Percentiles rank a stretch among this genome's conserved stretches.
Evolutionary conservation across 2,329 filamentous ascomycete species (phyloP).

Genomic region (Fusarium coicis): DNA sequence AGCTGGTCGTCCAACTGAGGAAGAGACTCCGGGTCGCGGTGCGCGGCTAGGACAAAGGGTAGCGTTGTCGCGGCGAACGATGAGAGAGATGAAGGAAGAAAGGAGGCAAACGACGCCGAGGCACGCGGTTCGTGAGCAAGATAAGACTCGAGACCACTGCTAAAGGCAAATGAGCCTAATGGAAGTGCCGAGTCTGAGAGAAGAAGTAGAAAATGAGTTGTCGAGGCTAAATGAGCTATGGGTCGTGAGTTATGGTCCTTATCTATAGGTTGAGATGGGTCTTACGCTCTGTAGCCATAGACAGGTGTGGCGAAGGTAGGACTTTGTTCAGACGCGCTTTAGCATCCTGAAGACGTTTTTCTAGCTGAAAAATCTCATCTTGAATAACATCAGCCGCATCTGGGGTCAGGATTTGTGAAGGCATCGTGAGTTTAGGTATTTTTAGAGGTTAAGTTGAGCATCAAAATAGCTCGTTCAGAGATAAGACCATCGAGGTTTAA

Average conservation of each 20-base stretch:
- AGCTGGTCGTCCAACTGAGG: constrained; percentile 76
- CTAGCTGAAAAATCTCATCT: constrained; percentile 69
- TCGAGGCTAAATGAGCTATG: constrained; percentile 33
- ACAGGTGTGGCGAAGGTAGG: constrained; percentile 30
- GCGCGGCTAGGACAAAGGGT: constrained; percentile 78
- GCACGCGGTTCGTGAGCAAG: constrained; percentile 70
- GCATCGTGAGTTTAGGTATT: constrained; percentile 39
- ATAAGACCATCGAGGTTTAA: constrained; percentile 34
- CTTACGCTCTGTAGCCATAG: constrained; percentile 29
- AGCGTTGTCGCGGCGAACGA: constrained; percentile 78
- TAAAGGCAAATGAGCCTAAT: constrained; percentile 88
- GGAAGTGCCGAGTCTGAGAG: constrained; percentile 85
- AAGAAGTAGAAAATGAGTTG: constrained; percentile 75
- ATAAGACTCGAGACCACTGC: constrained; percentile 83
- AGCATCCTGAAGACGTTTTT: constrained; percentile 60
- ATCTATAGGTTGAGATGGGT: constrained; percentile 5
- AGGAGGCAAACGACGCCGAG: constrained; percentile 65
- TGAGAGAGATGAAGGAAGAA: constrained; percentile 76
- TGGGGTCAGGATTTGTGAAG: constrained; percentile 27
- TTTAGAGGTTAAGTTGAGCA: constrained; percentile 12
- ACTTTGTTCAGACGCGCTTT: constrained; percentile 55
- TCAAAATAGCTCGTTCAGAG: constrained; percentile 30
- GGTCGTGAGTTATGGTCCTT: constrained; percentile 7
- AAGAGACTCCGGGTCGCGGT: constrained; percentile 64
- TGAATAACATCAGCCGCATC: constrained; percentile 49